These are phyloP conservation scores for Perilla frutescens DNA, from an alignment of 257 asterid genomes.

Conservation along the genomic window DNA sequence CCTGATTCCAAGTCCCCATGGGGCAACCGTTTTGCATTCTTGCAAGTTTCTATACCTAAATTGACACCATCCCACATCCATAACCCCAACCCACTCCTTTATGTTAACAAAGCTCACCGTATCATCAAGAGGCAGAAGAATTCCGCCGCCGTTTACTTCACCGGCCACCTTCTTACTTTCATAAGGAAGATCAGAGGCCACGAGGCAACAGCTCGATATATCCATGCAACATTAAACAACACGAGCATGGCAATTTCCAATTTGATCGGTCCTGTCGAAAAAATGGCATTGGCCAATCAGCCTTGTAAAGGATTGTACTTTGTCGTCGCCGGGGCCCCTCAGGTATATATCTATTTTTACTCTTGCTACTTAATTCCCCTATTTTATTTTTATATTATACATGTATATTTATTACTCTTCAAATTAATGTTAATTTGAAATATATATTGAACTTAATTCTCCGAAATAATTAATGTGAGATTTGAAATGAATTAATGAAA, in stretches of 20 bases:
- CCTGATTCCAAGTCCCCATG: conserved; percentile 62
- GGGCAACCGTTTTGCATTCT: conserved; percentile 75
- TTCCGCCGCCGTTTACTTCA: conserved; percentile 57
- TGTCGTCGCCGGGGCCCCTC: conserved; percentile 57
- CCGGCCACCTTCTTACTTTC: conserved; percentile 52
- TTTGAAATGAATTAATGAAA: too few relatives aligned
- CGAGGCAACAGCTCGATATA: conserved; percentile 54
- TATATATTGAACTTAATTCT: too few relatives aligned
- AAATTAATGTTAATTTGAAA: too few relatives aligned
- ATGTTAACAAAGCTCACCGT: conserved; percentile 49
- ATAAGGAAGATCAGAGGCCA: conserved; percentile 53
- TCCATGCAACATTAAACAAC: conserved; percentile 55
- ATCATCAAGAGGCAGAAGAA: conserved; percentile 56
- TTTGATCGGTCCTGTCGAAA: conserved; percentile 62
- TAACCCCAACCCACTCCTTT: conserved; percentile 45
- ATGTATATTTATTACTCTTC: too few relatives aligned
- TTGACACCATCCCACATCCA: conserved; percentile 18
- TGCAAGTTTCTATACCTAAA: conserved; percentile 57
- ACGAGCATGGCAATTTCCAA: conserved; percentile 65
- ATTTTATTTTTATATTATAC: too few relatives aligned
- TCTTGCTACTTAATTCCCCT: too few relatives aligned
- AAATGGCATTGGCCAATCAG: conserved; percentile 48
- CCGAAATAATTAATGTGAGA: too few relatives aligned
- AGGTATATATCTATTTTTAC: conserved; percentile 36
- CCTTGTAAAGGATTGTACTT: conserved; percentile 64